phyloP scores from a whole-genome alignment of 495 filamentous ascomycete genomes.

The Daldinia grandis region DNA sequence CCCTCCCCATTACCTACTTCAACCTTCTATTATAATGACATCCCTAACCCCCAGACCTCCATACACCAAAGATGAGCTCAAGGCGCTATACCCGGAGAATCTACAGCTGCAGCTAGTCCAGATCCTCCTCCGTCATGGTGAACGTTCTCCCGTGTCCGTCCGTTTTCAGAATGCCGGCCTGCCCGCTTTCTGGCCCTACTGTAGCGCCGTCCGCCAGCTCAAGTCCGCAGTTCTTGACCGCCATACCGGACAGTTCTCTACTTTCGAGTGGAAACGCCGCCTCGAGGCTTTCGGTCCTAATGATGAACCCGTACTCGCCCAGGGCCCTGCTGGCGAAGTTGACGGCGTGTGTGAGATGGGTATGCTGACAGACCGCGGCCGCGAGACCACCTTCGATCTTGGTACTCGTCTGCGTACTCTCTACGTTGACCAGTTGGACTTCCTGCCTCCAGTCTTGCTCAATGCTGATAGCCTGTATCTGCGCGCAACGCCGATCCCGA shows the following conservation, averaged over 20 bases:
- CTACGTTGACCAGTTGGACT: conserved; percentile 87
- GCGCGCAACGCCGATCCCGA: conserved; percentile 82
- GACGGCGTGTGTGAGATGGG: conserved; percentile 85
- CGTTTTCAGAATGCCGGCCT: conserved; percentile 93
- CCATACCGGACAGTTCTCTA: conserved; percentile 60
- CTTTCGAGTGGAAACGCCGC: conserved; percentile 78
- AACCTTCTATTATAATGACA: conserved; percentile 66
- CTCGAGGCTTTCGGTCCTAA: conserved; percentile 80
- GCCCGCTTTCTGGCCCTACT: conserved; percentile 90
- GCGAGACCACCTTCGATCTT: conserved; percentile 82
- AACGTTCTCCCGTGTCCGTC: conserved; percentile 84
- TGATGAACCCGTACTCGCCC: conserved; percentile 73
- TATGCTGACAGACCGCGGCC: conserved; percentile 86
- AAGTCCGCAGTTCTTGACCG: conserved; percentile 70
- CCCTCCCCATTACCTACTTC: background rate
- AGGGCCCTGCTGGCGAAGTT: conserved; percentile 71
- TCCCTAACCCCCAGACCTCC: conserved; percentile 75
- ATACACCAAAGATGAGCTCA: conserved; percentile 84
- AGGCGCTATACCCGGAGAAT: conserved; percentile 77
- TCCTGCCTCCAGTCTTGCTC: conserved; percentile 74
- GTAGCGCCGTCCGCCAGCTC: conserved; percentile 75
- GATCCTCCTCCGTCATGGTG: conserved; percentile 89
- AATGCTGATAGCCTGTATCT: conserved; percentile 80
- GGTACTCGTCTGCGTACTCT: conserved; percentile 81
- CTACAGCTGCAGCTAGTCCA: conserved; percentile 90